Base-by-base conservation (phyloP, 1,139 yeast genomes). In the Blastobotrys apis region DNA sequence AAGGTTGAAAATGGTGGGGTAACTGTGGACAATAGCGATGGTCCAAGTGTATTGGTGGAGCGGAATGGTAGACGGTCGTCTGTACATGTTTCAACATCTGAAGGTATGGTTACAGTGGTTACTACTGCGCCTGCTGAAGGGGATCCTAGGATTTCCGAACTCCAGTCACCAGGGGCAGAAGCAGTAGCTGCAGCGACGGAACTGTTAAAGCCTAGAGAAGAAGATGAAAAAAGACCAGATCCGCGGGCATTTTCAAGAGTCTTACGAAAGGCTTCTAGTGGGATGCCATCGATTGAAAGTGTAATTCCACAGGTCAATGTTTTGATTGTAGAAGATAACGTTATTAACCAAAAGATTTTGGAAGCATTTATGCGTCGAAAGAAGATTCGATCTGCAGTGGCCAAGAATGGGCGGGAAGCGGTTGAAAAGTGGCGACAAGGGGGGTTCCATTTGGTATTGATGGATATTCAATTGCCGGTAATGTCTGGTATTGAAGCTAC, bases 391-490 rank as follows among this genome's bases (percentile, higher is more conserved):
- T 88, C 84, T 53, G 82, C 82, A 51, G 82, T 88, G 37, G 97
- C 97, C 5, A 82, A 84, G 47, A 88, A 87, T 55, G 97, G 97
- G 23, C 80, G 81, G 54, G 97, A 90, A 57, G 97, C 97, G 0
- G 78, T 90, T 3, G 94, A 86, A 52, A 84, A 81, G 63, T 90
- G 97, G 97, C 74, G 86, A 50, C 78, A 76, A 49, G 97, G 97
- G 12, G 96, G 96, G 0, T 85, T 84, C 57, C 97, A 90, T 62
- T 71, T 90, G 49, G 94, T 92, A 34, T 74, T 90, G 39, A 90
- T 90, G 97, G 97, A 90, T 69, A 84, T 90, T 56, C 97, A 90
- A 64, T 71, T 90, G 47, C 97, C 97, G 0, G 94, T 87, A 2
- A 80, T 88, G 73, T 84, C 95, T 2, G 97, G 97, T 27, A 77